These are phyloP conservation scores for Saposhnikovia divaricata DNA, from an alignment of 129 eudicot genomes.

Conservation along the genomic window DNA sequence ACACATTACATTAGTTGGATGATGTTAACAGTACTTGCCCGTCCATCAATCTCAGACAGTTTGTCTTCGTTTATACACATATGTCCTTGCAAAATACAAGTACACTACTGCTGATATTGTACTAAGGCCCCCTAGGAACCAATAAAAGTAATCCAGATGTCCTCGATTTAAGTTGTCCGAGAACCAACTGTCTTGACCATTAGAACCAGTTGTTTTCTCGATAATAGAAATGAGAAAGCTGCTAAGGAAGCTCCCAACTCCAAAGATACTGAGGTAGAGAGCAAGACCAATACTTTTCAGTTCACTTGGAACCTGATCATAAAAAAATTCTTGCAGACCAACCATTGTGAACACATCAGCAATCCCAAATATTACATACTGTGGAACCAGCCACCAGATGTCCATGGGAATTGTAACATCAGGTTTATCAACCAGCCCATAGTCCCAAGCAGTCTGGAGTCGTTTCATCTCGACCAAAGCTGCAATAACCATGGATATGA, in stretches of 20 bases:
- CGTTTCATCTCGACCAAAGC: no score
- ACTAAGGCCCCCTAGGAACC: no score
- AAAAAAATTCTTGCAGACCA: slow-evolving; percentile 6
- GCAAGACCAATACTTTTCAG: slow-evolving; percentile 13
- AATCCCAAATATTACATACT: not conserved
- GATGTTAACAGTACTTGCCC: no score
- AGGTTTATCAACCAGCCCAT: no score
- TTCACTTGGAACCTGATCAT: slow-evolving; percentile 13
- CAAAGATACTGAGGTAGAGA: slow-evolving; percentile 12
- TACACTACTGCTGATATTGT: no score
- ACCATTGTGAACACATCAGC: not conserved
- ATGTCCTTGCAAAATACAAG: no score
- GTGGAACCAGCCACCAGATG: not conserved
- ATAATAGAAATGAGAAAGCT: slow-evolving; percentile 3
- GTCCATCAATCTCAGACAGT: no score
- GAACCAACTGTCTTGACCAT: slow-evolving; percentile 4
- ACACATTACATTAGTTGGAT: no score
- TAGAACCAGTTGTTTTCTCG: not conserved
- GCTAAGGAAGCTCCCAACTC: slow-evolving; percentile 11
- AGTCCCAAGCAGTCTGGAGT: no score
- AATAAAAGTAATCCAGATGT: not conserved
- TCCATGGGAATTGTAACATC: not conserved
- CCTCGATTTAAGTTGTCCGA: slow-evolving; percentile 9
- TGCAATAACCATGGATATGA: not conserved
- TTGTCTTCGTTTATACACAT: no score